Percentiles rank a stretch among this genome's conserved stretches.
These are phyloP conservation scores for Epipyxis sp. DNA, from an alignment of 108 stramenopile species.

Conservation along the genomic window DNA sequence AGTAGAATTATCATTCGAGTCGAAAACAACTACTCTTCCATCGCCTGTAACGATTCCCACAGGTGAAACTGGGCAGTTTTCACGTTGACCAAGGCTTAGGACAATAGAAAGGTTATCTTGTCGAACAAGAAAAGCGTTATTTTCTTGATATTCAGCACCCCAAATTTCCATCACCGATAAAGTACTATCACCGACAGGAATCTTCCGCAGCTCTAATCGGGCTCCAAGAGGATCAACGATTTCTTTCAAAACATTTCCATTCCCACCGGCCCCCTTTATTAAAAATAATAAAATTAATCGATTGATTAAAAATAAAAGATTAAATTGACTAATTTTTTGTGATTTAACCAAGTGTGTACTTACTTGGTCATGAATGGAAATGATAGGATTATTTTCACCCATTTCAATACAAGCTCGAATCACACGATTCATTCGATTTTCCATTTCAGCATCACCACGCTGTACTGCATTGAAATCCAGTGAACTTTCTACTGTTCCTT, in stretches of 20 bases:
- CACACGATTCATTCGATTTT: constrained; percentile 91
- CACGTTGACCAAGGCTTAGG: constrained; percentile 76
- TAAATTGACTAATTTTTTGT: too few relatives aligned
- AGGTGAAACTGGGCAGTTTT: constrained; percentile 84
- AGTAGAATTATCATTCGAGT: constrained; percentile 77
- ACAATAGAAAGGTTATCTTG: constrained; percentile 70
- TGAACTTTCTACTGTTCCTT: constrained; percentile 64
- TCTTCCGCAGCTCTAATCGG: constrained; percentile 83
- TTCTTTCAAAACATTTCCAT: constrained; percentile 98
- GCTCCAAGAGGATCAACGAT: constrained; percentile 98
- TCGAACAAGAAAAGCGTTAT: constrained; percentile 87
- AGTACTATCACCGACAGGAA: constrained; percentile 83
- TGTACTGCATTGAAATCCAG: constrained; percentile 99
- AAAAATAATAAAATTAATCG: constrained; percentile 57
- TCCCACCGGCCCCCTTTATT: constrained; percentile 98
- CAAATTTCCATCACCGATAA: constrained; percentile 93
- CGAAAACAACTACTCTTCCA: constrained; percentile 83
- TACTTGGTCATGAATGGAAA: constrained; percentile 76
- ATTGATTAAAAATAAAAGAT: background rate
- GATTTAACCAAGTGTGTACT: too few relatives aligned
- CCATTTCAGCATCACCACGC: constrained; percentile 99
- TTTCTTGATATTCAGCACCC: constrained; percentile 99
- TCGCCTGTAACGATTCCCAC: constrained; percentile 86
- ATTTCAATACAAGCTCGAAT: constrained; percentile 96
- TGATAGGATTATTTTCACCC: constrained; percentile 88